Base-by-base conservation (phyloP, 306 rosid genomes). In the Lablab purpureus region DNA sequence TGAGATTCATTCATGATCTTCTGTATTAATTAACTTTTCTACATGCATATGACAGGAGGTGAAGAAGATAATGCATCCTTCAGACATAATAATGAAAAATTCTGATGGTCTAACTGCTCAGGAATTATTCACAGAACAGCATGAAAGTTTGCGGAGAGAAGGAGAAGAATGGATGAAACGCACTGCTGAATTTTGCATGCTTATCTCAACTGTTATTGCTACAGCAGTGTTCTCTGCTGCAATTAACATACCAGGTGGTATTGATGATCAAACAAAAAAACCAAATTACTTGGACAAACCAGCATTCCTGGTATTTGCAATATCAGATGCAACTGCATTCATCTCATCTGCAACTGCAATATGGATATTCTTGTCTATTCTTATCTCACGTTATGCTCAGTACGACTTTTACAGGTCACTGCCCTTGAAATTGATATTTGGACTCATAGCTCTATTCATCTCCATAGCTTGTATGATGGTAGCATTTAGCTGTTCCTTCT, bases 91-190 rank as follows among this genome's bases (percentile, higher is more conserved):
- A n/a, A 27, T 25, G 80, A 67, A 60, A 71, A 89, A 85, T 37
- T 4, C 4, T 0, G 3, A 78, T 11, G 71, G 25, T 0, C 4
- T 63, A 56, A 84, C 92, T 17, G 88, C 91, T 15, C 59, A 10
- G 4, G 80, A 75, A 49, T 7, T 87, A 60, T 89, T 89, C 27
- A 75, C 73, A 5, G 25, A 1, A 4, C 75, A 83, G 32, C 94
- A 90, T 27, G 10, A 51, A 58, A 27, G 0, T 0, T 43, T 89
- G 9, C 28, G 75, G 3, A 45, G 15, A 12, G 7, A 63, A 0
- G 90, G 81, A 32, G 89, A 89, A 22, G 9, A 28, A 8, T 89
- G 93, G 93, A 85, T 81, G 85, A 81, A 78, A 40, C 0, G 41
- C 19, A 89, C 90, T 4, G 79, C 90, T 5, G 45, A 73, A 7